A percentile compares a stretch with the other conserved stretches of the same genome.
Evolutionary conservation across 2,329 filamentous ascomycete genomes (phyloP).

Genomic region (Aspergillus aculeatinus): DNA sequence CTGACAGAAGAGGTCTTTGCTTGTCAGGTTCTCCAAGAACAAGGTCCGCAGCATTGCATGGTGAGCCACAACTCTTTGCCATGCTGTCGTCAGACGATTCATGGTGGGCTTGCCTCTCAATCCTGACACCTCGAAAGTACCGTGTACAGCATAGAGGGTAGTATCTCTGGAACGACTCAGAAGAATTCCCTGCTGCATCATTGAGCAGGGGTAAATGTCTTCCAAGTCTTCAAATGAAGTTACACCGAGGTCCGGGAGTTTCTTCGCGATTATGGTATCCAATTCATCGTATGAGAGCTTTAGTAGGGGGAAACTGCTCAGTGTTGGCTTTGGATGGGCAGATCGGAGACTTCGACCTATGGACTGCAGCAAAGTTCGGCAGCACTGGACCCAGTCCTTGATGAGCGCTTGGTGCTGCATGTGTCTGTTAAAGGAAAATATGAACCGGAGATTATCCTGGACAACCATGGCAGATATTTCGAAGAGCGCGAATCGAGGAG

Average conservation of each 20-base stretch:
- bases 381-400: constrained; percentile 44
- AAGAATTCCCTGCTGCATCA: constrained; percentile 40
- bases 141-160: constrained; percentile 40
- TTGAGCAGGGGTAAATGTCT: constrained; percentile 43
- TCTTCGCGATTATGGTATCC: constrained; percentile 36
- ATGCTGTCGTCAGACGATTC: constrained; percentile 28
- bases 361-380: constrained; percentile 32
- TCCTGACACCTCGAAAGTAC: constrained; percentile 36
- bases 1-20: constrained; percentile 34
- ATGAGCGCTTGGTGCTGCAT: constrained; percentile 50
- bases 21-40: constrained; percentile 36
- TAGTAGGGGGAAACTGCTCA: constrained; percentile 49
- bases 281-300: constrained; percentile 46
- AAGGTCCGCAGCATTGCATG: constrained; percentile 41
- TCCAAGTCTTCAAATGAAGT: constrained; percentile 38
- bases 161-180: constrained; percentile 34
- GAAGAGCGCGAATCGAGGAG: constrained; percentile 51
- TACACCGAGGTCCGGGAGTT: constrained; percentile 40
- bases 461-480: constrained; percentile 54
- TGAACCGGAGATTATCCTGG: constrained; percentile 48
- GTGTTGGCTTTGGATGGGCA: constrained; percentile 31
- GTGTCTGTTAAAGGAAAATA: constrained; percentile 52
- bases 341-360: constrained; percentile 29
- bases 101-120: constrained; percentile 25
- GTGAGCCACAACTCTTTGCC: constrained; percentile 32